Percentiles rank a stretch among this genome's conserved stretches.
These are phyloP conservation scores for Candolleomyces eurysporus DNA, from an alignment of 768 basidiomycete species.

Conservation along the genomic window DNA sequence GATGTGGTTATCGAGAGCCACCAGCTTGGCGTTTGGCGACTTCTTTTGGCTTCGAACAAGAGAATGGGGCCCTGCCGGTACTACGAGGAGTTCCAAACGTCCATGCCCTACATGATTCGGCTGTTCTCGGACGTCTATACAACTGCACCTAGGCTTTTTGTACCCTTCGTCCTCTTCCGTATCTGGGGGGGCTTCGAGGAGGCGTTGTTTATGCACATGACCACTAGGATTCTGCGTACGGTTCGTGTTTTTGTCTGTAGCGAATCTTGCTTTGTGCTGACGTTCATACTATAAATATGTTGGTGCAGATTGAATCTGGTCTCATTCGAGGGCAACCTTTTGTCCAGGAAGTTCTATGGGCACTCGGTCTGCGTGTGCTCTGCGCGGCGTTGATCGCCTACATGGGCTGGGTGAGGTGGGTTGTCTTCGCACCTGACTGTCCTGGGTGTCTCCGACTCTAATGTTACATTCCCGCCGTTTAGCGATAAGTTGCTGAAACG, in stretches of 20 bases:
- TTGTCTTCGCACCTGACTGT: no score
- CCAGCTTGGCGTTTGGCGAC: background rate
- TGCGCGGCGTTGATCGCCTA: background rate
- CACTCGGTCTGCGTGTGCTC: background rate
- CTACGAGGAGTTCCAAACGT: constrained; percentile 3
- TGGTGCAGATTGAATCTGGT: background rate
- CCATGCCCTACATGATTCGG: constrained; percentile 16
- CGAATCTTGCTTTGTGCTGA: constrained; percentile 2
- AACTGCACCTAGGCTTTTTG: constrained; percentile 18
- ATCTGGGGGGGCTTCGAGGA: constrained; percentile 23
- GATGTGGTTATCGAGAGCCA: background rate
- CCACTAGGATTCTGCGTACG: constrained; percentile 18
- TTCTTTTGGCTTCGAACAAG: background rate
- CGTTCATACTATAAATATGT: background rate
- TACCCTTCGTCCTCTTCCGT: constrained; percentile 18
- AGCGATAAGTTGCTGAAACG: constrained; percentile 11
- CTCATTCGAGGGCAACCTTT: background rate
- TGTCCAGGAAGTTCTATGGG: background rate
- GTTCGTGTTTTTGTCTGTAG: constrained; percentile 7
- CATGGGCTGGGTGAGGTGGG: background rate
- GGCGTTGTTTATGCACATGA: constrained; percentile 24
- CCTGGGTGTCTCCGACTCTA: background rate
- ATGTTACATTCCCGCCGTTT: background rate
- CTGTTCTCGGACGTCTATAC: constrained; percentile 22
- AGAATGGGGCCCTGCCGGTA: background rate